These are phyloP conservation scores for Penicillium macrosclerotiorum DNA, from an alignment of 495 filamentous ascomycete genomes.

Conservation along the genomic window DNA sequence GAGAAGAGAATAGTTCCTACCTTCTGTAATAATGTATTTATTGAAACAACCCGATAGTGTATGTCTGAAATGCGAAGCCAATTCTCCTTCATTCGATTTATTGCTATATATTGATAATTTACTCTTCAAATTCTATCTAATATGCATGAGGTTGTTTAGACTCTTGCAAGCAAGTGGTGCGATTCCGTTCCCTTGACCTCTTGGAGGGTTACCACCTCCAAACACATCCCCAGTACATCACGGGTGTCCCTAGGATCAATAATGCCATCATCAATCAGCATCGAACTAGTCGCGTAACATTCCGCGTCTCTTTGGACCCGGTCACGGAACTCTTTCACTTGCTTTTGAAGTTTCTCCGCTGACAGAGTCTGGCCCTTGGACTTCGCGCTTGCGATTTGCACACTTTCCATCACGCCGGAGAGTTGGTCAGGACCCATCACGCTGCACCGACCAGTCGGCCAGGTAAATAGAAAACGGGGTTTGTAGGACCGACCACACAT, in stretches of 20 bases:
- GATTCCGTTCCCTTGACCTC: conserved; percentile 18
- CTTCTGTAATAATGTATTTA: too few species aligned
- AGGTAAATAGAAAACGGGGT: conserved; percentile 32
- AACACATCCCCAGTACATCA: conserved; percentile 32
- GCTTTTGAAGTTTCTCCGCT: conserved; percentile 17
- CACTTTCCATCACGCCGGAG: conserved; percentile 30
- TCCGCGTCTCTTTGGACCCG: conserved; percentile 23
- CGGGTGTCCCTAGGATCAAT: conserved; percentile 35
- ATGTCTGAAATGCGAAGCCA: too few species aligned
- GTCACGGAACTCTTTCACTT: conserved; percentile 16
- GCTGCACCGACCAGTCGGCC: conserved; percentile 33
- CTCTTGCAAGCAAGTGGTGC: conserved; percentile 19
- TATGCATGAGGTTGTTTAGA: conserved; percentile 1
- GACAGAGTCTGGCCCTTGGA: conserved; percentile 17
- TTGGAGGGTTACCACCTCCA: conserved; percentile 25
- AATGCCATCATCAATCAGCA: conserved; percentile 34
- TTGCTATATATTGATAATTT: neutral
- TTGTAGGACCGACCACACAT: conserved; percentile 33
- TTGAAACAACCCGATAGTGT: too few species aligned
- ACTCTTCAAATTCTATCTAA: neutral
- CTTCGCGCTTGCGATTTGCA: conserved; percentile 22
- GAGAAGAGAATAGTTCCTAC: too few species aligned
- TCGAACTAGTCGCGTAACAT: conserved; percentile 27
- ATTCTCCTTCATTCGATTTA: too few species aligned
- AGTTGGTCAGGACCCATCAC: conserved; percentile 36